Percentiles rank a stretch among this genome's conserved stretches.
phyloP scores from a whole-genome alignment of 2,329 filamentous ascomycete species.

The Cryphonectria parasitica region DNA sequence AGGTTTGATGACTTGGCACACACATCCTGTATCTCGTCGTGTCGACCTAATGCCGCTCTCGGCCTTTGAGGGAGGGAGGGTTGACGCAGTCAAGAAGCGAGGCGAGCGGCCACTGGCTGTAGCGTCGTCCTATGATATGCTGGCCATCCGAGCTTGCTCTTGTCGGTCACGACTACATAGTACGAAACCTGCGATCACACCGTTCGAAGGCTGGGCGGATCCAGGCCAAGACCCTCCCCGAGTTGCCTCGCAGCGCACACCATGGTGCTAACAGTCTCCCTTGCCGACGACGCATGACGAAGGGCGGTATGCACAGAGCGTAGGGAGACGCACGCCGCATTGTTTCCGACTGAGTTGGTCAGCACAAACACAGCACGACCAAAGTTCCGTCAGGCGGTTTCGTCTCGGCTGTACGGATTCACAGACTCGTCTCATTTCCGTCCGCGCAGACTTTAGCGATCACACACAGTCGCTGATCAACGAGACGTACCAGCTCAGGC shows the following conservation, averaged over 20 bases:
- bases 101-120: constrained; percentile 4
- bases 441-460: constrained; percentile 25
- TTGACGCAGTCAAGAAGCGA: constrained; percentile 2
- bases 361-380: neutral
- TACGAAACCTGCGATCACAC: constrained; percentile 2
- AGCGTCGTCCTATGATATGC: neutral
- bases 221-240: neutral
- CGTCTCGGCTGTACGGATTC: constrained; percentile 20
- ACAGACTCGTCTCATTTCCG: constrained; percentile 26
- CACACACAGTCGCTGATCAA: constrained; percentile 15
- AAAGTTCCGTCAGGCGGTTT: constrained; percentile 10
- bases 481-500: neutral
- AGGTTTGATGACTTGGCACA: constrained; percentile 21
- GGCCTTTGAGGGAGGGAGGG: neutral
- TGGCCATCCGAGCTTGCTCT: neutral
- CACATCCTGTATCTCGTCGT: constrained; percentile 11
- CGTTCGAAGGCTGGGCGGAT: constrained; percentile 1
- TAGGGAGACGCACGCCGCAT: neutral
- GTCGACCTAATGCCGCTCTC: constrained; percentile 16
- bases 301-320: neutral
- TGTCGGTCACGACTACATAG: neutral
- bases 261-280: neutral
- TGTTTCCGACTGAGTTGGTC: neutral
- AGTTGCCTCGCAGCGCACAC: constrained; percentile 11
- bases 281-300: neutral